Percentiles rank a stretch among this genome's conserved stretches.
phyloP scores from a whole-genome alignment of 1,139 yeast genomes.

The Wickerhamomyces sp. region DNA sequence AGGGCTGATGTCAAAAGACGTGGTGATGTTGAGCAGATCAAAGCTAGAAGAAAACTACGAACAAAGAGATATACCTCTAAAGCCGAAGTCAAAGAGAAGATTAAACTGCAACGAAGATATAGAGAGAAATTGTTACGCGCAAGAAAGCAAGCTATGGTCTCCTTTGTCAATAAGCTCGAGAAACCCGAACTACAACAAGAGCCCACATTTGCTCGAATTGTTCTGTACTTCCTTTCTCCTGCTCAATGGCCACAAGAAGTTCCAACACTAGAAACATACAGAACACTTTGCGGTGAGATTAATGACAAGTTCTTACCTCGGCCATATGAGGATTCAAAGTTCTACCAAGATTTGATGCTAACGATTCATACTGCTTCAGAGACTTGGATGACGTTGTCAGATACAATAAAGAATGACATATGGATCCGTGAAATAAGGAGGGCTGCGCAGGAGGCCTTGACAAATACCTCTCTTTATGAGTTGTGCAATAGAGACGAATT shows the following conservation, averaged over 20 bases:
- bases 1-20: slow-evolving; percentile 43
- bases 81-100: slow-evolving; percentile 39
- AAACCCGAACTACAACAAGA: slow-evolving; percentile 35
- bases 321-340: slow-evolving; percentile 5
- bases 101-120: slow-evolving; percentile 31
- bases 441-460: slow-evolving; percentile 40
- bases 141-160: slow-evolving; percentile 28
- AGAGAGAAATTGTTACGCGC: slow-evolving; percentile 33
- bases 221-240: slow-evolving; percentile 39
- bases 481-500: slow-evolving; percentile 36
- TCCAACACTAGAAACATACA: slow-evolving; percentile 38
- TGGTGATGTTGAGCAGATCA: slow-evolving; percentile 39
- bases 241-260: slow-evolving; percentile 45
- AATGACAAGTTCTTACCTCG: slow-evolving; percentile 17
- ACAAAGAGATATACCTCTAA: slow-evolving; percentile 40
- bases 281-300: slow-evolving; percentile 24
- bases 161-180: slow-evolving; percentile 32
- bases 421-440: slow-evolving; percentile 39
- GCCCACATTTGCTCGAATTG: slow-evolving; percentile 43
- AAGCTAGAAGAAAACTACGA: slow-evolving; percentile 32
- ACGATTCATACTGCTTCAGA: slow-evolving; percentile 38
- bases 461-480: slow-evolving; percentile 34
- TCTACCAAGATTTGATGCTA: slow-evolving; percentile 22
- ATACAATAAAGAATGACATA: slow-evolving; percentile 29
- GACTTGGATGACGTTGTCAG: slow-evolving; percentile 35